Base-by-base conservation (phyloP, 345 rosid species). In the Physaria fendleri region DNA sequence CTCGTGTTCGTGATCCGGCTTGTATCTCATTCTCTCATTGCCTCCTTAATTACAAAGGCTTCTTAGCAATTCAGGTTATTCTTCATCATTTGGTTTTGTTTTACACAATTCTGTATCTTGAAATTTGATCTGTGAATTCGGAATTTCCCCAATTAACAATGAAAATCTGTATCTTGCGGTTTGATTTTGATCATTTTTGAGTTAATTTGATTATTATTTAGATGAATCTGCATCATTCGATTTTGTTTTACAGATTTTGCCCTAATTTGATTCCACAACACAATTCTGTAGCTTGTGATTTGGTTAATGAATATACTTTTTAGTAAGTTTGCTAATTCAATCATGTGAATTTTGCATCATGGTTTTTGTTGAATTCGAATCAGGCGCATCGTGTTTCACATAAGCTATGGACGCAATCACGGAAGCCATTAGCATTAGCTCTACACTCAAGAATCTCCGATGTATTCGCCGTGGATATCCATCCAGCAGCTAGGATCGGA, bases 1-100 rank as follows among this genome's bases (percentile, higher is more conserved):
- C 83, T 59, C 85, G 84, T 27, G 77, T 72, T 18, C 86, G 97
- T 18, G 98, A 92, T 65, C 97, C 98, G 0, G 97, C 98, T 37
- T 92, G 98, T 42, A 85, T 88, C 28, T 92, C 99, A 8, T 92
- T 86, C 82, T 83, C 99, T 12, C 99, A 93, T 56, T 93, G 99
- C 71, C 85, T 93, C 16, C 97, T 93, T 63, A 93, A 93, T 69
- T 93, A 86, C 64, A 93, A 93, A 72, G 99, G 99, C 14, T 93
- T 93, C 78, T 56, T 93, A 48, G 95, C 97, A 1, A 89, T 91
- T 54, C 99, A 93, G 95, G 99, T 83, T 43, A 15, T 14, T 62
- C 42, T 61, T 0, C 33, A 17, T 49, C 4, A 11, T 8, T n/a
- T n/a, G n/a, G n/a, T n/a, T n/a, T 28, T 28, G 9, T 9, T 1